Conservation (phyloP, 1,284 basidiomycete genomes). For the Pseudozyma sp. region DNA sequence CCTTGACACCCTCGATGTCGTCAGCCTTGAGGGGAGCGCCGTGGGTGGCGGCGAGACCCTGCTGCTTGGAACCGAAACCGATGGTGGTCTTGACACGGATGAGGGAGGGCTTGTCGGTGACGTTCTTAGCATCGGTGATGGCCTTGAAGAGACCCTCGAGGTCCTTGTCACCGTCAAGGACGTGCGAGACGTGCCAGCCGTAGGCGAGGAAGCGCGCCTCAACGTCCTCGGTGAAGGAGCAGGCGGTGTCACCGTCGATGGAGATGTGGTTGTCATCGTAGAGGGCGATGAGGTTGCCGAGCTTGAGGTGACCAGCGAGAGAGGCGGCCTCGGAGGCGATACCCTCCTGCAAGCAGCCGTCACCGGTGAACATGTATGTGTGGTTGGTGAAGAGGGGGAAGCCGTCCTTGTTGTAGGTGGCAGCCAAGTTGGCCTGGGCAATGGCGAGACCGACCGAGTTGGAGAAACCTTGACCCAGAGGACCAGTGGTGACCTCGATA, state of each 20-base stretch:
- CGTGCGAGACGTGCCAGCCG: constrained; percentile 91
- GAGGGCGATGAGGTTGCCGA: constrained; percentile 83
- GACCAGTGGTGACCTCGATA: constrained; percentile 95
- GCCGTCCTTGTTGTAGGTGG: constrained; percentile 87
- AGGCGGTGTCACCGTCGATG: constrained; percentile 91
- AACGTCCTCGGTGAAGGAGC: constrained; percentile 94
- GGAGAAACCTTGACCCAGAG: constrained; percentile 87
- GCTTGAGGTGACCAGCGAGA: constrained; percentile 88
- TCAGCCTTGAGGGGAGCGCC: constrained; percentile 91
- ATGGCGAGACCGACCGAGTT: constrained; percentile 94
- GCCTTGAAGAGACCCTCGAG: constrained; percentile 82
- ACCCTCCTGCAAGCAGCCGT: constrained; percentile 97
- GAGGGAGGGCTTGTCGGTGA: constrained; percentile 85
- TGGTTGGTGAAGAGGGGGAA: constrained; percentile 88
- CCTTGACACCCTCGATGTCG: constrained; percentile 86
- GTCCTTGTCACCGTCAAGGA: constrained; percentile 86
- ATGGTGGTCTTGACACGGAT: constrained; percentile 90
- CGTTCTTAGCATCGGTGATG: constrained; percentile 80
- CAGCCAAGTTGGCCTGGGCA: constrained; percentile 87
- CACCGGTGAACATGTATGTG: constrained; percentile 89
- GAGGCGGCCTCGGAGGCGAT: constrained; percentile 89
- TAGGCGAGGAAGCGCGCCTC: constrained; percentile 87
- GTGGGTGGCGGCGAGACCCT: constrained; percentile 93
- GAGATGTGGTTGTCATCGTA: constrained; percentile 81
- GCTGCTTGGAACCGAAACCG: constrained; percentile 89